Evolutionary conservation across 108 stramenopile genomes (phyloP).

Genomic region (Cyclotella cryptica): DNA sequence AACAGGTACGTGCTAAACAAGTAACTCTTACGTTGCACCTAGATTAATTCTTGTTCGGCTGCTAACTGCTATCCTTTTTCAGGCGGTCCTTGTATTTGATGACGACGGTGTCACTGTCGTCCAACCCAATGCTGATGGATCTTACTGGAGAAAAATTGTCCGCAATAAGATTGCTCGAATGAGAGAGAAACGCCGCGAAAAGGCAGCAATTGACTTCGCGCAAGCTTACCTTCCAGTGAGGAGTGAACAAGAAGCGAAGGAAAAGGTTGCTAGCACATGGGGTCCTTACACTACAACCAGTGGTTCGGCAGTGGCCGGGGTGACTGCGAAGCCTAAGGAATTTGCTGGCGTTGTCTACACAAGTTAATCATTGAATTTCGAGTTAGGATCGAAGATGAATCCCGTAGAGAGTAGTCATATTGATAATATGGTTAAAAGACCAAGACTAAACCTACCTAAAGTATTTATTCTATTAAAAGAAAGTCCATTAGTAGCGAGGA

Average conservation of each 20-base stretch:
- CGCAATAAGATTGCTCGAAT: constrained; percentile 74
- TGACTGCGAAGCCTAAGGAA: background rate
- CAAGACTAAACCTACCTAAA: too few species aligned
- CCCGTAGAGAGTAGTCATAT: too few species aligned
- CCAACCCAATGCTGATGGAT: constrained; percentile 78
- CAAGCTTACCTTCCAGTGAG: constrained; percentile 37
- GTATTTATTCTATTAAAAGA: too few species aligned
- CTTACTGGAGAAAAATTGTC: constrained; percentile 77
- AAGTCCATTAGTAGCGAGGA: too few species aligned
- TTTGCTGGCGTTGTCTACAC: background rate
- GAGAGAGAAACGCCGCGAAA: constrained; percentile 74
- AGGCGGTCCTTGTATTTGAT: constrained; percentile 53
- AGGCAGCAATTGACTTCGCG: constrained; percentile 69
- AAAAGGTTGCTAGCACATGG: constrained; percentile 55
- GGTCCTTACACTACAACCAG: constrained; percentile 67
- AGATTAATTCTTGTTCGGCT: background rate
- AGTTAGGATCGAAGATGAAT: too few species aligned
- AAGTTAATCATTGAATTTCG: background rate
- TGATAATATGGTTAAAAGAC: too few species aligned
- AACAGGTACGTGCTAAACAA: constrained; percentile 37
- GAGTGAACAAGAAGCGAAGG: constrained; percentile 54
- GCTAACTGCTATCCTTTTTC: background rate
- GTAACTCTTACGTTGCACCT: background rate
- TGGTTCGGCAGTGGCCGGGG: constrained; percentile 46
- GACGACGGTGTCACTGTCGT: constrained; percentile 59